Evolutionary conservation across 2,329 filamentous ascomycete species (phyloP), one percentile per base, ranked within the genome.

Genomic region (Fonsecaea monophora): DNA sequence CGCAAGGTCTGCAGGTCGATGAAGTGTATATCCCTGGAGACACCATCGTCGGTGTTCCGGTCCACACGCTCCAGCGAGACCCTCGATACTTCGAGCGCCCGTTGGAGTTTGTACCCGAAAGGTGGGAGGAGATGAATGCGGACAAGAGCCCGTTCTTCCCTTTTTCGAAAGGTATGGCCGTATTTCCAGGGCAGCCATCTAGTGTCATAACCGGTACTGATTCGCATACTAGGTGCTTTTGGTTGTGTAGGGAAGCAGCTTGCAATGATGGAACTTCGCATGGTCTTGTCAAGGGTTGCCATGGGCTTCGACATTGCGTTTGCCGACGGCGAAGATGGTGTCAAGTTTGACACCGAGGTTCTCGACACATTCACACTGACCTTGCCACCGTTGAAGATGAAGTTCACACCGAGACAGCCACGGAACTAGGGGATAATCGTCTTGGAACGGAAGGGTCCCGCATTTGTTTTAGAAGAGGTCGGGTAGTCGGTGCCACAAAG

Each of bases 191-290:
- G 4, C 13, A 25, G 45, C 21, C n/a, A 7, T 15, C 45, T 13
- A 8, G 3, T 9, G 8, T 12, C 3, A 10, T 12, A 2, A 4
- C 10, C 8, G 4, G 45, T 50, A 8, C 45, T 50, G 21, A 50
- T 30, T 30, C 7, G 13, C 18, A 13, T 12, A 8, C 1, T 25
- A 50, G 45, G 45, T 4, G 45, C 45, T 25, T 50, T 50, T 21
- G 10, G 45, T 18, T 50, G 45, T 9, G 45, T 50, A 25, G 45
- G 45, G 9, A 50, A 50, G 45, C 45, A 50, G 8, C 45, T 50
- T 50, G 45, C 45, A 25, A 50, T 50, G 45, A 50, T 50, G 45
- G 45, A 50, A 50, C 45, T 50, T 50, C 45, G 45, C 21, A 50
- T 50, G 45, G 45, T 50, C 21, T 13, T 50, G 21, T 50, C 45